These are phyloP conservation scores for Fusarium sarcochroum DNA, from an alignment of 2,329 filamentous ascomycete species.

Conservation along the genomic window DNA sequence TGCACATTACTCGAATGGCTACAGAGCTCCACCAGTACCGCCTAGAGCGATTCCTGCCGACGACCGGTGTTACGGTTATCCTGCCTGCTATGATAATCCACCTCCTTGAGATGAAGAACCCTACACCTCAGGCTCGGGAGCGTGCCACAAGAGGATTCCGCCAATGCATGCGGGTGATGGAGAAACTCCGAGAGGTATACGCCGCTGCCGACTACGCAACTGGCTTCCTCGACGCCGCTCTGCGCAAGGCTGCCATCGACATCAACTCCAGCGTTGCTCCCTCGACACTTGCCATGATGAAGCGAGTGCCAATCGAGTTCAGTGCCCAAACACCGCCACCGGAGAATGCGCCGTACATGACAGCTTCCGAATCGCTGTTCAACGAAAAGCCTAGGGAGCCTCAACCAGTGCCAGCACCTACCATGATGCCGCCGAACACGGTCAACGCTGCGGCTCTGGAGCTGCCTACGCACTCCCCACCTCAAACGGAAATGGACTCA, in stretches of 20 bases:
- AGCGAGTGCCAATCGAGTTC: slow-evolving; percentile 56
- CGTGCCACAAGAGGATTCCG: slow-evolving; percentile 85
- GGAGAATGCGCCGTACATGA: slow-evolving; percentile 63
- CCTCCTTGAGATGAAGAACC: slow-evolving; percentile 90
- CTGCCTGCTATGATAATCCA: slow-evolving; percentile 95
- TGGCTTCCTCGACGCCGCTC: slow-evolving; percentile 91
- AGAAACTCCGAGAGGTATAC: slow-evolving; percentile 89
- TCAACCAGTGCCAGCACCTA: slow-evolving; percentile 27
- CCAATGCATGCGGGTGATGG: slow-evolving; percentile 93
- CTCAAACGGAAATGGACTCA: slow-evolving; percentile 61
- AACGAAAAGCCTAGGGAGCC: slow-evolving; percentile 50
- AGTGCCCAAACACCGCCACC: slow-evolving; percentile 67
- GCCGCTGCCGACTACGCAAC: slow-evolving; percentile 96
- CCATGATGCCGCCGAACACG: slow-evolving; percentile 56
- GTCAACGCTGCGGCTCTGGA: slow-evolving; percentile 56
- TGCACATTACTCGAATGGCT: slow-evolving; percentile 87
- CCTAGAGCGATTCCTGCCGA: slow-evolving; percentile 85
- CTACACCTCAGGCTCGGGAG: slow-evolving; percentile 77
- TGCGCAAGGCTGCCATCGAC: slow-evolving; percentile 87
- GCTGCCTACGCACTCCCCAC: slow-evolving; percentile 58
- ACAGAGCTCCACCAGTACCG: slow-evolving; percentile 79
- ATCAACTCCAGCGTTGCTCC: slow-evolving; percentile 61
- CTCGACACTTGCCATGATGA: slow-evolving; percentile 54
- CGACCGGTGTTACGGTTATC: slow-evolving; percentile 90
- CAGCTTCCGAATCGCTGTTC: slow-evolving; percentile 58